These are phyloP conservation scores for Angophora floribunda DNA, from an alignment of 345 rosid genomes.

Conservation along the genomic window DNA sequence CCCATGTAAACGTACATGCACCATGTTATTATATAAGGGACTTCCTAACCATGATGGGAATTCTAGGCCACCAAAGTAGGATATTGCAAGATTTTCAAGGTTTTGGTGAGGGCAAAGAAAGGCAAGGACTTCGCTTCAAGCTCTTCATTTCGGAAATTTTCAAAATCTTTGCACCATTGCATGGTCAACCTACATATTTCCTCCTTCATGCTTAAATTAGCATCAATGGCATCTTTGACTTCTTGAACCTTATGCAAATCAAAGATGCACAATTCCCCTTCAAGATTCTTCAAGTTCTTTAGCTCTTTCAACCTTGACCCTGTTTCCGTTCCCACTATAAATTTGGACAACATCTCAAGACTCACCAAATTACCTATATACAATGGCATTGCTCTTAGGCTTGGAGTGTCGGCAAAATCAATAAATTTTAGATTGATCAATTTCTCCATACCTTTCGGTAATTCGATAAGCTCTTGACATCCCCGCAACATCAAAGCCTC, in stretches of 20 bases:
- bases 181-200: neutral
- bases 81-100: neutral
- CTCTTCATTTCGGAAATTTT: neutral
- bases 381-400: neutral
- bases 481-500: neutral
- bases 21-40: neutral
- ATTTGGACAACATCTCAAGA: neutral
- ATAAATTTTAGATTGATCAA: neutral
- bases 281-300: accelerated
- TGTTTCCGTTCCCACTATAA: neutral
- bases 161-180: neutral
- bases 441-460: neutral
- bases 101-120: neutral
- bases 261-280: neutral
- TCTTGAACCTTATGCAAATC: neutral
- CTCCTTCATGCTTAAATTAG: accelerated
- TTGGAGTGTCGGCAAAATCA: accelerated
- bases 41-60: neutral
- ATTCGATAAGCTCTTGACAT: accelerated
- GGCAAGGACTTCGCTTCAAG: neutral
- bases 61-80: neutral
- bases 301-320: neutral
- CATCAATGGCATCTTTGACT: neutral
- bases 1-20: neutral
- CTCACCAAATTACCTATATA: neutral